Percentiles rank a stretch among this genome's conserved stretches.
Evolutionary conservation across 495 filamentous ascomycete genomes (phyloP).

Genomic region (Neurospora terricola): DNA sequence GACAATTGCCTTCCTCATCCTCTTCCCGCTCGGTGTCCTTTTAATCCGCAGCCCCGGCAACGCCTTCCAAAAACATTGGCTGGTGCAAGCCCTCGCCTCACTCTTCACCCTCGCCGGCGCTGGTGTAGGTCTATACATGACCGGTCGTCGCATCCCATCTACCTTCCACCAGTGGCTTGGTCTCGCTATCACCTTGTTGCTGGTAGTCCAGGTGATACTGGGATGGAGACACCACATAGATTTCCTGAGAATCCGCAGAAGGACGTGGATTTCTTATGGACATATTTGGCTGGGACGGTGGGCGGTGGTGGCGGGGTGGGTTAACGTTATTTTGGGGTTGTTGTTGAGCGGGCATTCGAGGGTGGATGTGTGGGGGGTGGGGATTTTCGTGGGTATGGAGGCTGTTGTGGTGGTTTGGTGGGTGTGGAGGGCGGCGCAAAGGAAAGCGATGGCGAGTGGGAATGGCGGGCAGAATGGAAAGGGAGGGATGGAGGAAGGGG

Average conservation of each 20-base stretch:
- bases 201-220: slow-evolving; percentile 14
- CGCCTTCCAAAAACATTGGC: slow-evolving; percentile 20
- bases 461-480: not conserved
- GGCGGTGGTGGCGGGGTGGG: slow-evolving; percentile 12
- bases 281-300: slow-evolving; percentile 19
- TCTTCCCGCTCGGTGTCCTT: slow-evolving; percentile 15
- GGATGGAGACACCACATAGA: slow-evolving; percentile 24
- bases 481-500: not conserved
- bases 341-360: slow-evolving; percentile 4
- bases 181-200: slow-evolving; percentile 1
- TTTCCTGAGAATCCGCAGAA: slow-evolving; percentile 13
- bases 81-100: slow-evolving; percentile 11
- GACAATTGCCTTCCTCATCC: slow-evolving; percentile 9
- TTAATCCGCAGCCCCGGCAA: slow-evolving; percentile 7
- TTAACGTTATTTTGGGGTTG: slow-evolving; percentile 16
- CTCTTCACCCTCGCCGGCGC: slow-evolving; percentile 9
- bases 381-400: slow-evolving; percentile 4
- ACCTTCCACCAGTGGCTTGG: slow-evolving; percentile 19
- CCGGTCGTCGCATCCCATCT: slow-evolving; percentile 1
- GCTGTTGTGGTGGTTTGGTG: slow-evolving; percentile 4
- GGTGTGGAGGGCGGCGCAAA: slow-evolving; percentile 8
- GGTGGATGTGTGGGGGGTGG: not conserved
- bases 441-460: not conserved
- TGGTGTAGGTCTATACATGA: slow-evolving; percentile 8
- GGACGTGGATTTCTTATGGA: slow-evolving; percentile 19